These are phyloP conservation scores for Lachancea kluyveri DNA, from an alignment of 805 yeast genomes.

Conservation along the genomic window DNA sequence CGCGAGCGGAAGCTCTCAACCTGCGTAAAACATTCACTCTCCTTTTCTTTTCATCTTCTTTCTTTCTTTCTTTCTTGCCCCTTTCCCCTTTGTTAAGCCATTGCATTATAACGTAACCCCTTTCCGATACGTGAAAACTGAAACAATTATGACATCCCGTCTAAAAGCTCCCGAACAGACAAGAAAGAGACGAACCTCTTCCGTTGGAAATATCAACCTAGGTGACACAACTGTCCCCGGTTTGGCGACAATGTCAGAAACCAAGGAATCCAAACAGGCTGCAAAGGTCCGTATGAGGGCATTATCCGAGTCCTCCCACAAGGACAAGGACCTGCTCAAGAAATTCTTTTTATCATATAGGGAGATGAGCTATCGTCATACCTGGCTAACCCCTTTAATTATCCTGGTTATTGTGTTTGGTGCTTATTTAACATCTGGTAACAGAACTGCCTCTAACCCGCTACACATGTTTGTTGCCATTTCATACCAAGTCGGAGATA, in stretches of 20 bases:
- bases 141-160: conserved; percentile 7
- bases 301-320: conserved; percentile 28
- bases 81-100: too few relatives aligned
- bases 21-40: too few relatives aligned
- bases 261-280: conserved; percentile 37
- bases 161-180: conserved; percentile 4
- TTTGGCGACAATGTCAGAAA: conserved; percentile 57
- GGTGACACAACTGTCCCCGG: conserved; percentile 69
- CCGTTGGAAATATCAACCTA: conserved; percentile 66
- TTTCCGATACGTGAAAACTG: too few relatives aligned
- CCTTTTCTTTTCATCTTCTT: too few relatives aligned
- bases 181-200: conserved; percentile 48
- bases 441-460: conserved; percentile 52
- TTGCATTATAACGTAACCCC: too few relatives aligned
- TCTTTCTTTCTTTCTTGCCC: too few relatives aligned
- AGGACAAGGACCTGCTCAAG: conserved; percentile 47
- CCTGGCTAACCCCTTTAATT: conserved; percentile 68
- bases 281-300: conserved; percentile 32
- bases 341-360: conserved; percentile 53
- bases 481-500: conserved; percentile 56
- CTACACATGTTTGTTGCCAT: conserved; percentile 57
- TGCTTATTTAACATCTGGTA: conserved; percentile 49
- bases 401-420: conserved; percentile 37
- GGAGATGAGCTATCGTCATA: conserved; percentile 50
- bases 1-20: too few relatives aligned